Conservation (phyloP, 2,329 filamentous ascomycete genomes). For the Neurospora sp. region DNA sequence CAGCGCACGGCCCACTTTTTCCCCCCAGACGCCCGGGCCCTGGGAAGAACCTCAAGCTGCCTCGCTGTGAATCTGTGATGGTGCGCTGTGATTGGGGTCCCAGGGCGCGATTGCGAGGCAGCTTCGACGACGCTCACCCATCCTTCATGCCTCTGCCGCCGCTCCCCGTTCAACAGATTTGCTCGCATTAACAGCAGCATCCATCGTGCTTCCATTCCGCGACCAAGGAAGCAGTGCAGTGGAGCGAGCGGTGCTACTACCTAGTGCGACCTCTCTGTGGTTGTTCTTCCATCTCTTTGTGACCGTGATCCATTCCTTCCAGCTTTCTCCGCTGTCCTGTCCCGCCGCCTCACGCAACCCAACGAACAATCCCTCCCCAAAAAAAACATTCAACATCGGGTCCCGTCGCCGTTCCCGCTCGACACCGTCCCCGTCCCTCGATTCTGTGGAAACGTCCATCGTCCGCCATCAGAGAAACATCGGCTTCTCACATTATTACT, state of each 20-base stretch:
- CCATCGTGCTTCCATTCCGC: background rate
- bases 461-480: background rate
- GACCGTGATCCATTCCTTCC: background rate
- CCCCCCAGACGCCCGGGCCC: background rate
- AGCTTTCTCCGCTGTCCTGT: background rate
- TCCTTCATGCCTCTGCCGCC: background rate
- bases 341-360: background rate
- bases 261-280: background rate
- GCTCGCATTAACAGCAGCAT: background rate
- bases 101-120: background rate
- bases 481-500: background rate
- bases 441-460: background rate
- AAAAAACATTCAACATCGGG: background rate
- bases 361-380: background rate
- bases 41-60: background rate
- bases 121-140: background rate
- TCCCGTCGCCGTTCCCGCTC: background rate
- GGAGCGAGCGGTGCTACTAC: background rate
- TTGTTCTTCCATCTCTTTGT: background rate
- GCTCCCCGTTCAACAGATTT: background rate
- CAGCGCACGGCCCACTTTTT: background rate
- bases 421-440: background rate
- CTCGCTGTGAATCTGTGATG: background rate
- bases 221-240: background rate
- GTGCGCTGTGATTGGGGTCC: background rate